Conservation (phyloP, 805 yeast species). For the Kazachstania bromeliacearum region DNA sequence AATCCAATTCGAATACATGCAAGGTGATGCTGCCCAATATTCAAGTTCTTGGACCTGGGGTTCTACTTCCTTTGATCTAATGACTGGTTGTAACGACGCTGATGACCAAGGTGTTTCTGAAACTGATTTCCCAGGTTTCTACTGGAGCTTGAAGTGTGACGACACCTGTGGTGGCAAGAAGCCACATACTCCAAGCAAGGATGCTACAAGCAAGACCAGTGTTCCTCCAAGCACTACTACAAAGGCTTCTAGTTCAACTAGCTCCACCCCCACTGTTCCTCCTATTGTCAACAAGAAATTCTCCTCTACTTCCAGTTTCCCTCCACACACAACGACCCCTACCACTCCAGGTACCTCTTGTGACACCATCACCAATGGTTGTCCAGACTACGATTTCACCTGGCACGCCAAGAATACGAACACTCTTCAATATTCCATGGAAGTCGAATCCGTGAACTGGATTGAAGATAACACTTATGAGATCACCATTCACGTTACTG, state of each 20-base stretch:
- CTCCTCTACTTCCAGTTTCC: not conserved
- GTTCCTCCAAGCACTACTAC: not conserved
- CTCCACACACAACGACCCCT: not conserved
- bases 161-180: too few species aligned
- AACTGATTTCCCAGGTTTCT: conserved; percentile 14
- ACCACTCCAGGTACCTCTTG: not conserved
- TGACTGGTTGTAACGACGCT: conserved; percentile 12
- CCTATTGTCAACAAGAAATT: too few species aligned
- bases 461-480: conserved; percentile 8
- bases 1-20: conserved; percentile 13
- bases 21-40: conserved; percentile 7
- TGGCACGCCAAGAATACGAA: conserved; percentile 6
- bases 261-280: too few species aligned
- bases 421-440: conserved; percentile 8
- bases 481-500: conserved; percentile 15
- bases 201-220: not conserved
- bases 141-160: conserved; percentile 7
- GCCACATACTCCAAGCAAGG: too few species aligned
- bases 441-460: conserved; percentile 2
- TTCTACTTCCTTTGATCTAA: conserved; percentile 9
- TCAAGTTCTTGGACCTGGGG: conserved; percentile 10
- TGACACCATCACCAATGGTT: conserved; percentile 5
- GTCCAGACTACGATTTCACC: conserved; percentile 13
- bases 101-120: conserved; percentile 14
- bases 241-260: not conserved